phyloP scores from a whole-genome alignment of 2,329 filamentous ascomycete species.

The Fusarium fujikuroi region DNA sequence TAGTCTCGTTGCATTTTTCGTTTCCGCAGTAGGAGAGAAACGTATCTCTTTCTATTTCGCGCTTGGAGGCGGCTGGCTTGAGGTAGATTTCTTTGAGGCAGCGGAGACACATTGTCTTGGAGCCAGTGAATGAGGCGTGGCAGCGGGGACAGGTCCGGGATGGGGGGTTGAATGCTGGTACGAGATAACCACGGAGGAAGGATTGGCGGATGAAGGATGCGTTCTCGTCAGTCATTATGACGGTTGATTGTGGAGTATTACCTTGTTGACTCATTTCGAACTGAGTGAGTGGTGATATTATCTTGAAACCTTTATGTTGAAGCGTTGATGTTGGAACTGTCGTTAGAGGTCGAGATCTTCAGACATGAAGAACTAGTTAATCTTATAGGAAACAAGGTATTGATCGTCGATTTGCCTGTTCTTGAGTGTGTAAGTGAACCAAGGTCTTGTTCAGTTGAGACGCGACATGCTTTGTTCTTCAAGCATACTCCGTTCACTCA shows the following conservation, averaged over 20 bases:
- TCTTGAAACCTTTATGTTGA: background rate
- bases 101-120: background rate
- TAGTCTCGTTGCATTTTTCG: background rate
- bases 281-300: background rate
- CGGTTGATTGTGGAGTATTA: background rate
- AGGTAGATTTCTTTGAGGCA: conserved; percentile 6
- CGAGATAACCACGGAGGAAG: conserved; percentile 19
- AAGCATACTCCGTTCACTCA: background rate
- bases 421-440: background rate
- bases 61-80: background rate
- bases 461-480: background rate
- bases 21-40: conserved; percentile 3
- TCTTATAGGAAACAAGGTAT: background rate
- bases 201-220: conserved; percentile 4
- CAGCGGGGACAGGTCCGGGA: conserved; percentile 15
- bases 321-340: background rate
- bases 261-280: background rate
- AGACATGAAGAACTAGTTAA: background rate
- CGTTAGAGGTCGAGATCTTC: no score
- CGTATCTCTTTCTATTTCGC: background rate
- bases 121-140: background rate
- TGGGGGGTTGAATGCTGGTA: conserved; percentile 5
- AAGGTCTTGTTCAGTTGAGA: background rate
- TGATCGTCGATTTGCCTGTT: accelerated
- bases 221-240: background rate